Percentiles rank a stretch among this genome's conserved stretches.
These are phyloP conservation scores for Uronychia binucleata DNA, from an alignment of 73 alveolate genomes.

Conservation along the genomic window DNA sequence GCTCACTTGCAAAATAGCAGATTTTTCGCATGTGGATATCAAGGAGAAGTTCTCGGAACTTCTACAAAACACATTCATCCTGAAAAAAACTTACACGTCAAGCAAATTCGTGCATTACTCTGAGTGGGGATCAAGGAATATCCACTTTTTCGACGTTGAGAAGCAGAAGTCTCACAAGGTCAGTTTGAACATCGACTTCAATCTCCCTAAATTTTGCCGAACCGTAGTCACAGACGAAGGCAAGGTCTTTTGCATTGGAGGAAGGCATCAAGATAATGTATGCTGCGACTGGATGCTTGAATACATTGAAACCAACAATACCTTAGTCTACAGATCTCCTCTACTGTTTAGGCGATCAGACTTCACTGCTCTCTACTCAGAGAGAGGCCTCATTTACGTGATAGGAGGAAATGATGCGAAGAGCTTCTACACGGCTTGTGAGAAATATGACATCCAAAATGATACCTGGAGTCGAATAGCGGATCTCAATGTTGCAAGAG, in stretches of 20 bases:
- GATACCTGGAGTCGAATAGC: conserved; percentile 71
- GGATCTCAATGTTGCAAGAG: conserved; percentile 65
- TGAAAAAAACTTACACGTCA: conserved; percentile 55
- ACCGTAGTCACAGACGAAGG: conserved; percentile 73
- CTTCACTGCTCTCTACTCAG: conserved; percentile 64
- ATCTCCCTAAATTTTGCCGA: conserved; percentile 62
- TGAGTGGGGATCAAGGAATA: conserved; percentile 68
- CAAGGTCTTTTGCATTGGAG: conserved; percentile 62
- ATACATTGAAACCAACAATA: conserved; percentile 47
- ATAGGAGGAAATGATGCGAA: conserved; percentile 71
- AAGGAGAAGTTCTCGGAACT: conserved; percentile 61
- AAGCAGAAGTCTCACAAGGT: conserved; percentile 40
- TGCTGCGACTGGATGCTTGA: conserved; percentile 73
- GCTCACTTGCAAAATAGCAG: conserved; percentile 61
- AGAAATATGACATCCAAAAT: conserved; percentile 60
- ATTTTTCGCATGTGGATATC: conserved; percentile 49
- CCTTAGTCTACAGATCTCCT: conserved; percentile 47
- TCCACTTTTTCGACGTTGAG: conserved; percentile 62
- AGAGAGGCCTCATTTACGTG: conserved; percentile 55
- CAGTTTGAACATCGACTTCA: conserved; percentile 37
- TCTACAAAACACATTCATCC: conserved; percentile 57
- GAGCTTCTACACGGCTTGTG: conserved; percentile 64
- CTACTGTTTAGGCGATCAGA: conserved; percentile 53
- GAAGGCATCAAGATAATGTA: conserved; percentile 64
- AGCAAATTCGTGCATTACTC: conserved; percentile 56